These are phyloP conservation scores for Gaeumannomyces tritici DNA, from an alignment of 2,329 filamentous ascomycete species.

Conservation along the genomic window DNA sequence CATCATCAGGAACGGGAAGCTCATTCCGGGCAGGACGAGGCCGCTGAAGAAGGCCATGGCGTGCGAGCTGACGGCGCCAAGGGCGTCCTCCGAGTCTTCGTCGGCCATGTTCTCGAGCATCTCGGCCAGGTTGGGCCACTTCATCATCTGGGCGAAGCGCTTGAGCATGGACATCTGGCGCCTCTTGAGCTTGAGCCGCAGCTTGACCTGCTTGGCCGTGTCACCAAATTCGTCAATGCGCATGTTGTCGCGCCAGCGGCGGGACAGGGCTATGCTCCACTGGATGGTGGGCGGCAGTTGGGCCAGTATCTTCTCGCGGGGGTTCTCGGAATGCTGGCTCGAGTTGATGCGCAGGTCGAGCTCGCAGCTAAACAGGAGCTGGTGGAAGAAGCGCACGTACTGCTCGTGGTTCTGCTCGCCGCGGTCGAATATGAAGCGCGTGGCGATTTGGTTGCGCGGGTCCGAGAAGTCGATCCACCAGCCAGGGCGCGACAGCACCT, in stretches of 20 bases:
- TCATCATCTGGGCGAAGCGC: conserved; percentile 61
- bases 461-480: conserved; percentile 64
- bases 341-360: conserved; percentile 62
- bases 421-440: conserved; percentile 60
- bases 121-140: conserved; percentile 64
- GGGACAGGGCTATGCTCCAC: conserved; percentile 65
- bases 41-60: conserved; percentile 72
- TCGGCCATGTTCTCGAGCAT: conserved; percentile 54
- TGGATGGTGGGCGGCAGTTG: conserved; percentile 62
- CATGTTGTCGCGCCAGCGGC: conserved; percentile 63
- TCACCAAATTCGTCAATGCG: conserved; percentile 51
- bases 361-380: conserved; percentile 65
- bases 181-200: conserved; percentile 56
- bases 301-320: conserved; percentile 53
- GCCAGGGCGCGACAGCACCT: conserved; percentile 49
- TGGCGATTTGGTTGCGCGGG: conserved; percentile 62
- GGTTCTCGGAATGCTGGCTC: conserved; percentile 47
- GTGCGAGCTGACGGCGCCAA: conserved; percentile 56
- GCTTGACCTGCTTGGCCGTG: conserved; percentile 44
- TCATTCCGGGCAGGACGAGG: conserved; percentile 59
- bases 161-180: conserved; percentile 60
- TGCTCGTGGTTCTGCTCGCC: conserved; percentile 42
- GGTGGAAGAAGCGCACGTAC: conserved; percentile 64
- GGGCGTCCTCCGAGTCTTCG: conserved; percentile 44
- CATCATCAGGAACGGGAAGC: conserved; percentile 68